Base-by-base conservation (phyloP, 2,329 filamentous ascomycete genomes). In the Penicillium griseofulvum region DNA sequence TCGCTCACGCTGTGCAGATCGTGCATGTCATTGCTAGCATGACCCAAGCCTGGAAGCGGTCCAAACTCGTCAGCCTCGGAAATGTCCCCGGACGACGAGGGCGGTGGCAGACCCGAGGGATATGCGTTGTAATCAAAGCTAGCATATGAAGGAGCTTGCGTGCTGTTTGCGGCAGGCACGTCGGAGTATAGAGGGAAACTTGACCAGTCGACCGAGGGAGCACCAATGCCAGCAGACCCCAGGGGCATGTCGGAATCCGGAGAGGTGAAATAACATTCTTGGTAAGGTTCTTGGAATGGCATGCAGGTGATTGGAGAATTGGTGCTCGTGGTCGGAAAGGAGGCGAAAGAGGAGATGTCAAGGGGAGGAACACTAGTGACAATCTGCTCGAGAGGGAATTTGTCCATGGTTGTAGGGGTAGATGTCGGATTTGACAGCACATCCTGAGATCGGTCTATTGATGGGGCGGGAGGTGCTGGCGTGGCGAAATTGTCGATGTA, bases 81-180 rank as follows among this genome's bases (percentile, higher is more conserved):
- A 19, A 76, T 68, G 44, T 80, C 78, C n/a, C 76, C 78, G 5
- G 78, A 80, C 3, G 78, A 80, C 9, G 77, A 78, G 11, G 72
- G 75, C 1, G 75, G 69, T 12, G 76, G 65, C 9, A 74, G 70
- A 28, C 73, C 69, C 24, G 71, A 71, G 16, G 64, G 69, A 49
- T 75, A 70, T 24, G 69, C 72, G 53, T 71, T 72, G 63, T 75
- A 74, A 59, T 79, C 75, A 59, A 77, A 76, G 58, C 75, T 78
- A 16, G 75, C 72, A 56, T 77, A 79, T 12, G 76, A 79, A 16
- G 74, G 74, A 14, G 76, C 69, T 48, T 78, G 76, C 41, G 74
- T 78, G 61, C 72, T 76, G 11, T 71, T 70, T 4, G 75, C 59
- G 16, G 73, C 64, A 31, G 71, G 67, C 11, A 71, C 64, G 28